Evolutionary conservation across 2,329 filamentous ascomycete species (phyloP).

Genomic region (Scortechinia acanthostroma): DNA sequence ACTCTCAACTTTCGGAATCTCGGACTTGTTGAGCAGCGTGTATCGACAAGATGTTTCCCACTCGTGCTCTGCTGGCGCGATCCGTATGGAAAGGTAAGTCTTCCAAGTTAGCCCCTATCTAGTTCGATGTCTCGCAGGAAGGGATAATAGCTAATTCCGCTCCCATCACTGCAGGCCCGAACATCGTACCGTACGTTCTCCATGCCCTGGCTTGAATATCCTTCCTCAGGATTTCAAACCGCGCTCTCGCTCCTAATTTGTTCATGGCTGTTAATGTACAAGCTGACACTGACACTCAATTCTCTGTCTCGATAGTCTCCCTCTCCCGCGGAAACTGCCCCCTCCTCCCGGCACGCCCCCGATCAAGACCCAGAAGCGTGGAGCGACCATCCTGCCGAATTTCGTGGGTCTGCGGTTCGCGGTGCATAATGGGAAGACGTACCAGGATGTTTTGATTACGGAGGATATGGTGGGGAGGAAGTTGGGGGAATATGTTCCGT

Average conservation of each 20-base stretch:
- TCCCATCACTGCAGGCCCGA: conserved; percentile 1
- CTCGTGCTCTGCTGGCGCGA: neutral
- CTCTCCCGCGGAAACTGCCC: neutral
- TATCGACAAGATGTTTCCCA: neutral
- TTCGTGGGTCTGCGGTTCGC: conserved; percentile 67
- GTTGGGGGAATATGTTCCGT: conserved; percentile 68
- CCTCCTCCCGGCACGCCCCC: conserved; percentile 35
- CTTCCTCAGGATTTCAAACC: no score
- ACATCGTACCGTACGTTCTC: neutral
- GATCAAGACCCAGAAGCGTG: conserved; percentile 64
- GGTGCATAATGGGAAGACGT: conserved; percentile 68
- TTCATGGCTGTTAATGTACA: no score
- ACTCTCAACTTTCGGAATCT: neutral
- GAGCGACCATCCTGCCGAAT: conserved; percentile 66
- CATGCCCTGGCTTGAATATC: neutral
- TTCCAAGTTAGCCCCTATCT: no score
- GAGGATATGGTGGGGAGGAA: conserved; percentile 76
- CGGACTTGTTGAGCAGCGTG: neutral
- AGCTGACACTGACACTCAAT: no score
- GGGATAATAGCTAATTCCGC: neutral
- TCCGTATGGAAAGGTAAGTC: conserved; percentile 1
- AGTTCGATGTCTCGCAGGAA: neutral
- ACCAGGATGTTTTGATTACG: conserved; percentile 62
- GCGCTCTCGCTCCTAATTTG: no score
- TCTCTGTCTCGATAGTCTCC: neutral